Percentiles rank a stretch among this genome's conserved stretches.
These are phyloP conservation scores for Starmerella bacillaris DNA, from an alignment of 805 yeast species.

Conservation along the genomic window DNA sequence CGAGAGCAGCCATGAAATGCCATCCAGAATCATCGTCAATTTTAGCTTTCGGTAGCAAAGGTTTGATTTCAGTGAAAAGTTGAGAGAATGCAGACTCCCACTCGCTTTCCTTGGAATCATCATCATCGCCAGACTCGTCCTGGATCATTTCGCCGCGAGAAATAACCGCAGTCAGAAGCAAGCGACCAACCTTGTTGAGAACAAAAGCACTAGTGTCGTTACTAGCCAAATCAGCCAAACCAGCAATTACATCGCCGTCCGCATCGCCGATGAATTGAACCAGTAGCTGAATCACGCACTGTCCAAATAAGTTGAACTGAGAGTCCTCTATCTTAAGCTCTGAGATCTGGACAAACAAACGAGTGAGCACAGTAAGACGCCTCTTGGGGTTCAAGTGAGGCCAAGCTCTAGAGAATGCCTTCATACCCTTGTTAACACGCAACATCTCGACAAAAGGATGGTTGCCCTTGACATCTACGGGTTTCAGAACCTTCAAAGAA, in stretches of 20 bases:
- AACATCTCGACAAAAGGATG: slow-evolving; percentile 73
- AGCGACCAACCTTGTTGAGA: slow-evolving; percentile 61
- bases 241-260: slow-evolving; percentile 59
- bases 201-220: slow-evolving; percentile 41
- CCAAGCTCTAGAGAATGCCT: slow-evolving; percentile 73
- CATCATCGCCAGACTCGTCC: slow-evolving; percentile 40
- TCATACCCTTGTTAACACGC: slow-evolving; percentile 72
- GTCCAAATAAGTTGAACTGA: slow-evolving; percentile 36
- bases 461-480: slow-evolving; percentile 19
- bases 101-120: slow-evolving; percentile 35
- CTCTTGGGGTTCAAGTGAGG: slow-evolving; percentile 64
- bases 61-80: slow-evolving; percentile 61
- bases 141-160: slow-evolving; percentile 82
- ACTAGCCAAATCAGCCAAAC: slow-evolving; percentile 50
- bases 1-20: slow-evolving; percentile 91
- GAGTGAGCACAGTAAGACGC: slow-evolving; percentile 55
- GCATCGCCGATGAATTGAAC: slow-evolving; percentile 73
- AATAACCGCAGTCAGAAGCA: slow-evolving; percentile 71
- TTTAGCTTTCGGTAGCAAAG: slow-evolving; percentile 59
- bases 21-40: slow-evolving; percentile 56
- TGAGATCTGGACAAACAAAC: slow-evolving; percentile 63
- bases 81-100: slow-evolving; percentile 75
- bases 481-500: slow-evolving; percentile 37
- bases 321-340: slow-evolving; percentile 47
- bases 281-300: slow-evolving; percentile 64